These are phyloP conservation scores for Smallanthus sonchifolius DNA, from an alignment of 129 eudicot species.

Conservation along the genomic window DNA sequence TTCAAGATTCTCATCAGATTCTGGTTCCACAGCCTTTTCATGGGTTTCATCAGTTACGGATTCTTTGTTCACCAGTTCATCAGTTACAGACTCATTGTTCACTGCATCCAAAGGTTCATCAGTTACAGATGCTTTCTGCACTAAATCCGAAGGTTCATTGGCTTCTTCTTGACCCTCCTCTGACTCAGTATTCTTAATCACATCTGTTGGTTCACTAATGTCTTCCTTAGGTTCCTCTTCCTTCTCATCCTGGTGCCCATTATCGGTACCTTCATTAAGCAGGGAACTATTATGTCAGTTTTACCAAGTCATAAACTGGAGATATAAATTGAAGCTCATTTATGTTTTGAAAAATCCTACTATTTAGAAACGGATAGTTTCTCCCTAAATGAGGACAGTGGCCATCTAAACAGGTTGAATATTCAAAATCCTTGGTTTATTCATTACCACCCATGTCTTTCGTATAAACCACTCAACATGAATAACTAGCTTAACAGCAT, in stretches of 20 bases:
- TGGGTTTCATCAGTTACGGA: constrained; percentile 23
- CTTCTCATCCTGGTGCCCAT: constrained; percentile 45
- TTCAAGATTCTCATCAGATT: constrained; percentile 34
- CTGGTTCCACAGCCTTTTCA: constrained; percentile 7
- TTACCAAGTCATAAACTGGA: neutral
- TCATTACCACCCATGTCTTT: neutral
- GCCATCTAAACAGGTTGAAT: neutral
- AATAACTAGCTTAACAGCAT: neutral
- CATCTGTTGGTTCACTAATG: constrained; percentile 19
- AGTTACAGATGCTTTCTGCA: constrained; percentile 24
- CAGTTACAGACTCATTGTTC: neutral
- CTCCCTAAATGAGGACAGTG: neutral
- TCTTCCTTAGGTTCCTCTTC: constrained; percentile 38
- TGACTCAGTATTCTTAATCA: constrained; percentile 4
- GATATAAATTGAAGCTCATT: neutral
- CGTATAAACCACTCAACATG: neutral
- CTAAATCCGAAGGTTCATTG: constrained; percentile 24
- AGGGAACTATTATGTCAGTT: neutral
- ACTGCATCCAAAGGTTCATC: constrained; percentile 14
- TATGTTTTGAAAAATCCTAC: neutral
- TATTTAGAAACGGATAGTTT: neutral
- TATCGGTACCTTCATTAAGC: constrained; percentile 39
- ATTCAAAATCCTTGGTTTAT: neutral
- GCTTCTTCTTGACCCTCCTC: constrained; percentile 34
- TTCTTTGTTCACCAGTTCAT: constrained; percentile 12